These are phyloP conservation scores for Pyrenophora tritici-repentis DNA, from an alignment of 2,329 filamentous ascomycete species.

Conservation along the genomic window DNA sequence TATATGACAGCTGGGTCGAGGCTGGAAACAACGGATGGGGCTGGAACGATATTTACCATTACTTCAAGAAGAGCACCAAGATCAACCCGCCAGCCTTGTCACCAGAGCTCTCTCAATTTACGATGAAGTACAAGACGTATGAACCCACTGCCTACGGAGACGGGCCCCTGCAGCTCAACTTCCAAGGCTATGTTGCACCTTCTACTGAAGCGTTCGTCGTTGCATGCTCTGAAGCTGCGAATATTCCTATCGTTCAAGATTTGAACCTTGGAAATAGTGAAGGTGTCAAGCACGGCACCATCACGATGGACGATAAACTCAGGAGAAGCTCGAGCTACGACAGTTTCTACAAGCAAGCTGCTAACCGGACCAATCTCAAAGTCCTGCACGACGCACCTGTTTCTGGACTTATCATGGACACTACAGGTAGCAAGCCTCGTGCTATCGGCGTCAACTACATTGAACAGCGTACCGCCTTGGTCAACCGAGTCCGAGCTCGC, in stretches of 20 bases:
- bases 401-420: conserved; percentile 29
- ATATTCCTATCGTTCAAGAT: conserved; percentile 42
- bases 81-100: conserved; percentile 34
- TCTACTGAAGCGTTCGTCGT: conserved; percentile 36
- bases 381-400: conserved; percentile 38
- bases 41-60: conserved; percentile 26
- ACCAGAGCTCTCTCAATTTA: conserved; percentile 29
- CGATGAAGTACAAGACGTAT: conserved; percentile 37
- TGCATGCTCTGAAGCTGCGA: conserved; percentile 32
- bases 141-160: conserved; percentile 32
- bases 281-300: conserved; percentile 42
- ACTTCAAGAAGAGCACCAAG: conserved; percentile 35
- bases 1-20: conserved; percentile 59
- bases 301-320: conserved; percentile 25
- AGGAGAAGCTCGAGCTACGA: conserved; percentile 39
- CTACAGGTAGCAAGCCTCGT: conserved; percentile 10
- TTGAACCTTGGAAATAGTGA: conserved; percentile 37
- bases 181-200: conserved; percentile 37
- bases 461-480: conserved; percentile 29
- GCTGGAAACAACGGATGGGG: conserved; percentile 65
- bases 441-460: conserved; percentile 37
- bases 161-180: conserved; percentile 36
- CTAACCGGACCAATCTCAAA: conserved; percentile 34
- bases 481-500: conserved; percentile 33
- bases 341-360: conserved; percentile 37